phyloP scores from a whole-genome alignment of 192 early-diverging fungal genomes.

The Coemansia sp. region DNA sequence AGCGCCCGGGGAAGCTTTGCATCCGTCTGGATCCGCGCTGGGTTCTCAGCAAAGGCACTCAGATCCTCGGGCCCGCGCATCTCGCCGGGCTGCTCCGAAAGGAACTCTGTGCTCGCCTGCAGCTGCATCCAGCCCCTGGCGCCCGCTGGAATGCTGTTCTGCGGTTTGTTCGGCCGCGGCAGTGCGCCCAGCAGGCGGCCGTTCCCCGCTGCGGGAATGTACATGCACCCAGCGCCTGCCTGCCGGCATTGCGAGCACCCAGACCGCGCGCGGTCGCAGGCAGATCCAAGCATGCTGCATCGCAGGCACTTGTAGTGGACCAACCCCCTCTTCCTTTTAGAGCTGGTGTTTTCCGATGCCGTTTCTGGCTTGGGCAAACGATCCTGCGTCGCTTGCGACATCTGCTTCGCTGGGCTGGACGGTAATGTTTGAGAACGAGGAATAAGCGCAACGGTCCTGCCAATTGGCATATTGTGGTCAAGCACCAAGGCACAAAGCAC shows the following conservation, averaged over 20 bases:
- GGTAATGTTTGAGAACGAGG: no score
- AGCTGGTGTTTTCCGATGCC: neutral
- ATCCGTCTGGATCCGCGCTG: neutral
- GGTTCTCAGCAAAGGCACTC: conserved; percentile 11
- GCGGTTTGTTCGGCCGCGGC: neutral
- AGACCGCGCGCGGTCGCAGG: conserved; percentile 5
- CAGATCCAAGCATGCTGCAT: conserved; percentile 21
- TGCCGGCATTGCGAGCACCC: conserved; percentile 14
- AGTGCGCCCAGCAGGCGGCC: conserved; percentile 21
- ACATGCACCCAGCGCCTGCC: conserved; percentile 16
- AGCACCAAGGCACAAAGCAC: no score
- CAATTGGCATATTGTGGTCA: no score
- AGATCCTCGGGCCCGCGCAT: conserved; percentile 14
- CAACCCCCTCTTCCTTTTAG: neutral
- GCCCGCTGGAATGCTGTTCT: no score
- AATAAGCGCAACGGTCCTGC: no score
- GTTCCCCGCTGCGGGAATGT: neutral
- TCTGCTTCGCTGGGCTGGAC: no score
- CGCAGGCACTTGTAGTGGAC: conserved; percentile 18
- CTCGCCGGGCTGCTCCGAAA: conserved; percentile 6
- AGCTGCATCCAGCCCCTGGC: conserved; percentile 8
- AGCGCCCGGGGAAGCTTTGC: neutral
- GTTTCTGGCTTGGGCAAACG: neutral
- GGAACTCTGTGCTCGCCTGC: conserved; percentile 21
- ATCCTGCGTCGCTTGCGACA: neutral